Conservation (phyloP, 805 yeast genomes). For the Starmerella stellata region DNA sequence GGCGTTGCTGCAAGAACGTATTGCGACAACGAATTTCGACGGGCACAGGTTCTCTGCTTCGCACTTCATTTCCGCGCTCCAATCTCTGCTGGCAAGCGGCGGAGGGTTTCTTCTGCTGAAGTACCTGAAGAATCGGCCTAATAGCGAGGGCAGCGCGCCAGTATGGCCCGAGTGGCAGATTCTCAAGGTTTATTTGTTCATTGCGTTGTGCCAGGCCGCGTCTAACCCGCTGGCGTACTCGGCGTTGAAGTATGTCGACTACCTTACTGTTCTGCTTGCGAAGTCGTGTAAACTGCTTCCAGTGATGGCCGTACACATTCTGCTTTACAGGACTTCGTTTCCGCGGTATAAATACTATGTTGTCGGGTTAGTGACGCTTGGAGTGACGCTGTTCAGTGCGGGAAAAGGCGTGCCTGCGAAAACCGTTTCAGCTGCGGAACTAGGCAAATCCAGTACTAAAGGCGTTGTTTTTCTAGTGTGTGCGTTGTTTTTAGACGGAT, state of each 20-base stretch:
- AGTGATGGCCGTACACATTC: slow-evolving; percentile 67
- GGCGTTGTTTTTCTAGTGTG: slow-evolving; percentile 44
- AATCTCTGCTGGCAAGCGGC: slow-evolving; percentile 51
- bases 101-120: slow-evolving; percentile 47
- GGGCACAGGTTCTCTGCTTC: slow-evolving; percentile 51
- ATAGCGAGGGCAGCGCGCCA: slow-evolving; percentile 19
- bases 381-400: slow-evolving; percentile 64
- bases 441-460: slow-evolving; percentile 9
- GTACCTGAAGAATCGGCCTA: slow-evolving; percentile 15
- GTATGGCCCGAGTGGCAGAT: slow-evolving; percentile 1
- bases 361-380: slow-evolving; percentile 59
- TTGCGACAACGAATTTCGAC: slow-evolving; percentile 55
- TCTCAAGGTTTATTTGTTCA: slow-evolving; percentile 18
- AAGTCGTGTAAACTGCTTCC: slow-evolving; percentile 90
- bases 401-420: neutral
- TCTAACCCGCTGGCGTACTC: slow-evolving; percentile 71
- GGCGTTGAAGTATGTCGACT: slow-evolving; percentile 67
- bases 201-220: slow-evolving; percentile 44
- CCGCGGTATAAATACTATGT: slow-evolving; percentile 63
- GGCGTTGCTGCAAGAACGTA: slow-evolving; percentile 83
- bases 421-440: slow-evolving; percentile 6
- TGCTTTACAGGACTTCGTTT: slow-evolving; percentile 50
- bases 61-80: slow-evolving; percentile 55
- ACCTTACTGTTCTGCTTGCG: slow-evolving; percentile 65
- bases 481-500: slow-evolving; percentile 71